Conservation (phyloP, 768 basidiomycete genomes). For the Tephrocybe sp. region DNA sequence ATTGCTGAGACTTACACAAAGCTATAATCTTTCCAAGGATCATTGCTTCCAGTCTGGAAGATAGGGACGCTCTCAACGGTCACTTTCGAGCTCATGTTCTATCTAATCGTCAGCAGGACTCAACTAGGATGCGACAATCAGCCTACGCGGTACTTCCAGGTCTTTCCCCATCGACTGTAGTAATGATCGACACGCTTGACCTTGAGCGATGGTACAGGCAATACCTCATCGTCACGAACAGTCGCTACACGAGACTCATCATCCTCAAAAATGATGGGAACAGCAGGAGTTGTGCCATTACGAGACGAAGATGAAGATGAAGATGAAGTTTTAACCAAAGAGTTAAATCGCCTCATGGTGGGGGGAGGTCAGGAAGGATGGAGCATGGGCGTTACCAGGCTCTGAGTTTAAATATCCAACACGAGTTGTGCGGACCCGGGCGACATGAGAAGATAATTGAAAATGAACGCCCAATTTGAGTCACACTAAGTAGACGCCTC, state of each 20-base stretch:
- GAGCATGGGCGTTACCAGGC: background rate
- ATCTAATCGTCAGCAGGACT: background rate
- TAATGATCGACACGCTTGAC: constrained; percentile 62
- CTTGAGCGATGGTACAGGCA: constrained; percentile 49
- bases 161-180: constrained; percentile 55
- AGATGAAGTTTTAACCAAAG: constrained; percentile 8
- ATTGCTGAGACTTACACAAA: constrained; percentile 44
- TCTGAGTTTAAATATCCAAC: constrained; percentile 2
- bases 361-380: background rate
- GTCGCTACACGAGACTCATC: constrained; percentile 34
- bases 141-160: constrained; percentile 55
- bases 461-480: background rate
- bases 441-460: background rate
- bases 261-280: constrained; percentile 17
- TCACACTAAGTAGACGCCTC: background rate
- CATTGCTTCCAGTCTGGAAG: constrained; percentile 39
- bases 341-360: constrained; percentile 22
- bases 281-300: background rate
- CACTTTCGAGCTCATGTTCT: constrained; percentile 57
- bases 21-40: constrained; percentile 57
- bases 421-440: background rate
- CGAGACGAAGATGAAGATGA: constrained; percentile 1
- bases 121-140: background rate
- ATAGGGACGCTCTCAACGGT: constrained; percentile 46
- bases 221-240: constrained; percentile 30